phyloP scores from a whole-genome alignment of 2,329 filamentous ascomycete genomes.

The Chalara sp. region DNA sequence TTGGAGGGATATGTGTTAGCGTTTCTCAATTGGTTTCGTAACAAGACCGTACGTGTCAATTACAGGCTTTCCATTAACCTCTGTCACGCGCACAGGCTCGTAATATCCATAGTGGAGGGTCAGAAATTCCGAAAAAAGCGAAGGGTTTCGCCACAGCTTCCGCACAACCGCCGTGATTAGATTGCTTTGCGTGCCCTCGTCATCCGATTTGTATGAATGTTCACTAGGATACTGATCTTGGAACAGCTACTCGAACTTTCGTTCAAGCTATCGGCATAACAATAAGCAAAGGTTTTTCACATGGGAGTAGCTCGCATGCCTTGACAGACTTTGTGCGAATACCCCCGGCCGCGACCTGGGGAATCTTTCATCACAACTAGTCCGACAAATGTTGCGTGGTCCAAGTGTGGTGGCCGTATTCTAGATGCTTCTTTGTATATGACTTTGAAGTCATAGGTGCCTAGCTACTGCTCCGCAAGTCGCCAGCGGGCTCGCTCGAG shows the following conservation, averaged over 20 bases:
- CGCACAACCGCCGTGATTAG: constrained; percentile 6
- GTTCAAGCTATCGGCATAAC: background rate
- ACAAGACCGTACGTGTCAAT: constrained; percentile 8
- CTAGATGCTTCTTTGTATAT: constrained; percentile 8
- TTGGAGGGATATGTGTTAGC: background rate
- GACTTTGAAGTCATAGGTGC: constrained; percentile 8
- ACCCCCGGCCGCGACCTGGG: constrained; percentile 4
- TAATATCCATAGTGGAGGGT: constrained; percentile 8
- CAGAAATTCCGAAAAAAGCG: constrained; percentile 6
- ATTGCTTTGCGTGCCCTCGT: constrained; percentile 2
- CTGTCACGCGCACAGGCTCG: background rate
- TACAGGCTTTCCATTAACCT: constrained; percentile 5
- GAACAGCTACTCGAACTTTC: background rate
- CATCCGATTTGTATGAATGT: constrained; percentile 2
- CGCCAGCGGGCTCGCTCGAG: constrained; percentile 6
- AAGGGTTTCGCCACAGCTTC: constrained; percentile 7
- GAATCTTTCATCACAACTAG: constrained; percentile 6
- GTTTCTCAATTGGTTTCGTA: background rate
- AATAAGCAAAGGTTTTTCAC: constrained; percentile 14
- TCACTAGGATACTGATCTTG: constrained; percentile 2
- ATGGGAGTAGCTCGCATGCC: constrained; percentile 11
- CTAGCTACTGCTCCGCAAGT: constrained; percentile 10
- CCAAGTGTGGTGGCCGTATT: constrained; percentile 5
- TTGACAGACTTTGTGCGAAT: constrained; percentile 10
- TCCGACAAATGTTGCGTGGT: constrained; percentile 12